Percentiles rank a stretch among this genome's conserved stretches.
Conservation (phyloP, 108 stramenopile species). For the Licmophora abbreviata region DNA sequence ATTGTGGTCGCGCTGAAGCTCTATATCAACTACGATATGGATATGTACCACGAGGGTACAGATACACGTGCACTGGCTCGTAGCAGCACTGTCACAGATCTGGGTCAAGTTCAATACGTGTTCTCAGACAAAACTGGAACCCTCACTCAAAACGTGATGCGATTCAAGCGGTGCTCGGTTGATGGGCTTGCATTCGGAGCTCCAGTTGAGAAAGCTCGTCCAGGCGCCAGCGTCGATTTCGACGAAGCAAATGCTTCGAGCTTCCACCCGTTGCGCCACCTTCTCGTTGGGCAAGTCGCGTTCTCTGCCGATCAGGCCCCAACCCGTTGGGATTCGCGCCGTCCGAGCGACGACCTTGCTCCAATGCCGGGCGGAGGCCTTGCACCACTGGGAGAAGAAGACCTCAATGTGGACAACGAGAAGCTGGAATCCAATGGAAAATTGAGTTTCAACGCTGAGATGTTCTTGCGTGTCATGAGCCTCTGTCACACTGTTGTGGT, state of each 20-base stretch:
- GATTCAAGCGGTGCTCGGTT: constrained; percentile 92
- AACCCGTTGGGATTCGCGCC: no score
- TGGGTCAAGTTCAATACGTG: constrained; percentile 91
- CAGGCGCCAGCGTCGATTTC: constrained; percentile 19
- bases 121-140: constrained; percentile 98
- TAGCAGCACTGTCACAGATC: constrained; percentile 83
- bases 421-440: constrained; percentile 1
- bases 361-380: background rate
- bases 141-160: constrained; percentile 96
- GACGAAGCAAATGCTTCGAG: background rate
- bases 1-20: constrained; percentile 59
- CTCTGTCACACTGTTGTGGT: constrained; percentile 91
- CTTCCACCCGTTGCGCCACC: constrained; percentile 46
- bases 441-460: constrained; percentile 78
- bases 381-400: no score
- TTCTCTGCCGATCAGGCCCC: background rate
- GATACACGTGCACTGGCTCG: constrained; percentile 81
- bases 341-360: no score
- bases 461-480: constrained; percentile 86
- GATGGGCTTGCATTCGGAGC: constrained; percentile 82
- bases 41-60: constrained; percentile 88
- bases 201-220: constrained; percentile 54
- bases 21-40: constrained; percentile 72
- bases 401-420: background rate
- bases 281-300: constrained; percentile 42